Base-by-base conservation (phyloP, 2,329 filamentous ascomycete genomes). In the Aspergillus versicolor region DNA sequence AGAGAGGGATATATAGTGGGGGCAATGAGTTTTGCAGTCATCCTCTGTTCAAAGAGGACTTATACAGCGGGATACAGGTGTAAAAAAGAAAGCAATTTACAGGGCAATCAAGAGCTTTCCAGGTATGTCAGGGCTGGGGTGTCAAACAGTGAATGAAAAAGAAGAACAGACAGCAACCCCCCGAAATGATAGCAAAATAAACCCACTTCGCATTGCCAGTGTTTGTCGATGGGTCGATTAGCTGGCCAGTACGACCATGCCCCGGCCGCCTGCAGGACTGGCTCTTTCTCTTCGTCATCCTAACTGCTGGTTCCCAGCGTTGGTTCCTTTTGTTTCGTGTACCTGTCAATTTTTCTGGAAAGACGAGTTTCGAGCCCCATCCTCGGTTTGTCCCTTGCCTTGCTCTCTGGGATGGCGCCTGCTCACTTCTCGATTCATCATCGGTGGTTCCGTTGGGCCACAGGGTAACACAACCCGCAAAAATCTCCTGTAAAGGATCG, bases 241-340 rank as follows among this genome's bases (percentile, higher is more conserved):
- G 64, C 61, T 65, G 58, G 57, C 42, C 59, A 62, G 64, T 65
- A 65, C 64, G 60, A 65, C 64, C 58, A 52, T 60, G 54, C 51
- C 43, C 50, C 64, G 65, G 65, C 61, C 62, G 61, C 54, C 64
- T 66, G 65, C 65, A 67, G 61, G 56, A 48, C 54, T 55, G 43
- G 11, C 40, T 49, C 49, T 55, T 56, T 57, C 59, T 49, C 37
- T 54, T 48, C 56, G 51, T 17, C 49, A 48, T 50, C 43, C 47
- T 52, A 22, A 52, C 54, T 57, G 47, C 51, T 30, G 44, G 48
- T 52, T 42, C 56, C 52, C 48, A 46, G 30, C 30, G 9, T 34
- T 41, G 50, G 11, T 46, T 45, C 37, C 46, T 44, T 58, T 55
- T 48, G 42, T 53, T 45, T 43, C 40, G 48, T 42, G 46, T 50